Evolutionary conservation across 2,329 filamentous ascomycete species (phyloP).

Genomic region (Acephala macrosclerotiorum): DNA sequence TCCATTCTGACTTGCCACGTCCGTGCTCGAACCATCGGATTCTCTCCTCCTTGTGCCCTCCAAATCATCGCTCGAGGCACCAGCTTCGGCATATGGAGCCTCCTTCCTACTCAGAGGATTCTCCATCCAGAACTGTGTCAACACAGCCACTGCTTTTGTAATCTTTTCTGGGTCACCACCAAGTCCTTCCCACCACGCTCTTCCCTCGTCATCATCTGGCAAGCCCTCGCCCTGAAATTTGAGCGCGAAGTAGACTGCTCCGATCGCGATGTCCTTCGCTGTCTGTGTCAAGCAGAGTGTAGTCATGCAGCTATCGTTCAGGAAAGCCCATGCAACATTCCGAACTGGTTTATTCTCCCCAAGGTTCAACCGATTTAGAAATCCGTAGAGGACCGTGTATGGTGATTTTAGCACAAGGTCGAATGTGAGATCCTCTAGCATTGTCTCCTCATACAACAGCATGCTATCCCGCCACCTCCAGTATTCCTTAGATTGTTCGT

Average conservation of each 20-base stretch:
- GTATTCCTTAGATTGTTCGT: slow-evolving; percentile 97
- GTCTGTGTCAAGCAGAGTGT: slow-evolving; percentile 83
- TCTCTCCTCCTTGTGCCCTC: slow-evolving; percentile 37
- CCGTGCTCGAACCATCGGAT: slow-evolving; percentile 30
- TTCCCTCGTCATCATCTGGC: slow-evolving; percentile 73
- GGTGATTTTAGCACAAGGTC: slow-evolving; percentile 91
- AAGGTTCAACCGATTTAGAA: slow-evolving; percentile 75
- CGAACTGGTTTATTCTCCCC: slow-evolving; percentile 83
- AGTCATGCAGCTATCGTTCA: slow-evolving; percentile 89
- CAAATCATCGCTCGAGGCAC: slow-evolving; percentile 38
- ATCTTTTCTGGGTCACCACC: slow-evolving; percentile 76
- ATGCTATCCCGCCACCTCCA: slow-evolving; percentile 98
- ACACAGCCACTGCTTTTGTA: slow-evolving; percentile 74
- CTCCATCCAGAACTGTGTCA: slow-evolving; percentile 73
- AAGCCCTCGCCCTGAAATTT: slow-evolving; percentile 77
- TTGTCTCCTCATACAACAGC: slow-evolving; percentile 87
- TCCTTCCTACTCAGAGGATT: slow-evolving; percentile 60
- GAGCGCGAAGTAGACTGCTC: slow-evolving; percentile 86
- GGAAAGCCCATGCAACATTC: slow-evolving; percentile 90
- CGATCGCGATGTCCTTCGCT: slow-evolving; percentile 82
- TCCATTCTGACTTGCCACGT: slow-evolving; percentile 15
- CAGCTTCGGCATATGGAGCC: slow-evolving; percentile 38
- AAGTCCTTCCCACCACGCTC: slow-evolving; percentile 87
- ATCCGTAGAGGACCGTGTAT: slow-evolving; percentile 83
- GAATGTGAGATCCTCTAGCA: slow-evolving; percentile 92